Evolutionary conservation across 257 asterid genomes (phyloP).

Genomic region (Schizonepeta tenuifolia): DNA sequence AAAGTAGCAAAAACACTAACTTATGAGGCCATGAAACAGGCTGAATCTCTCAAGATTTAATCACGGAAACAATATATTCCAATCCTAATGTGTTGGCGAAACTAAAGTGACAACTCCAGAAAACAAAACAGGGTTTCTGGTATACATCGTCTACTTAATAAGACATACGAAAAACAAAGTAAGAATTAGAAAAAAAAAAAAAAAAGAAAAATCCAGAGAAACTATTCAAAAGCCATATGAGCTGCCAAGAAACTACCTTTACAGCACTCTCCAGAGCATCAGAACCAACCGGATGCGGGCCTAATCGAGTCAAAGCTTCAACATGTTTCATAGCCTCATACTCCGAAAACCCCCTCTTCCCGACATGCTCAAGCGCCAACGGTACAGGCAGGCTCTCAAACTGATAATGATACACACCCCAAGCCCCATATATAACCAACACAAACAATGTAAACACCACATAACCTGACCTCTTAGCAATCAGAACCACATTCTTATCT

Average conservation of each 20-base stretch:
- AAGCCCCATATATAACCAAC: conserved; percentile 62
- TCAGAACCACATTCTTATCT: conserved; percentile 42
- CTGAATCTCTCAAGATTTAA: neutral
- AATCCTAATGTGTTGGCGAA: neutral
- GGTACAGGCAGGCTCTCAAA: conserved; percentile 70
- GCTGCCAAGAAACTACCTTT: conserved; percentile 53
- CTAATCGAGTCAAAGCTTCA: conserved; percentile 64
- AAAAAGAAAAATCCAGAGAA: neutral
- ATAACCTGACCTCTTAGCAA: conserved; percentile 70
- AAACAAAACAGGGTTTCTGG: neutral
- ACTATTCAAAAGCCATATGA: neutral
- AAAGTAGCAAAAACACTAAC: neutral
- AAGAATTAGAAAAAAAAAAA: neutral
- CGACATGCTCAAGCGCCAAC: conserved; percentile 61
- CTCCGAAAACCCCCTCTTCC: conserved; percentile 96
- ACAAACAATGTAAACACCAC: conserved; percentile 67
- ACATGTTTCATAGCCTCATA: conserved; percentile 84
- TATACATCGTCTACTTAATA: conserved; percentile 20
- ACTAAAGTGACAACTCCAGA: neutral
- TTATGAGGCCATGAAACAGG: neutral
- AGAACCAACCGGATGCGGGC: conserved; percentile 94
- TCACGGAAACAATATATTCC: neutral
- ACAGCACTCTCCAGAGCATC: conserved; percentile 68
- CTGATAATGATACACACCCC: conserved; percentile 80
- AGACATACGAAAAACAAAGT: neutral